phyloP scores from a whole-genome alignment of 106 monocot genomes.

The Gastrodia elata region DNA sequence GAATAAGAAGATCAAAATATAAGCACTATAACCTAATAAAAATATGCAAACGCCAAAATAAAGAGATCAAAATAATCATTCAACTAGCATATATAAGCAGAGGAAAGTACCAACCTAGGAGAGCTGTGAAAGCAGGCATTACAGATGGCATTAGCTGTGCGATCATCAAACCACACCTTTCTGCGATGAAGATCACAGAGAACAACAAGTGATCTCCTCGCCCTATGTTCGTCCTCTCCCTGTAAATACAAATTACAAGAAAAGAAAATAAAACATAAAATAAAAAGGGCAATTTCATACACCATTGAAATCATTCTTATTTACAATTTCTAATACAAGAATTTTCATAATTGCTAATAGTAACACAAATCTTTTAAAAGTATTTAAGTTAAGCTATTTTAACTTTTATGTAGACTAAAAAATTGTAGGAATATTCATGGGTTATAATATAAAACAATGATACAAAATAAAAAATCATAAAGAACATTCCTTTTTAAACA shows the following conservation, averaged over 20 bases:
- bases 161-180: slow-evolving; percentile 94
- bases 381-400: no score
- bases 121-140: slow-evolving; percentile 79
- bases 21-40: neutral
- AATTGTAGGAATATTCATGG: neutral
- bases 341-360: no score
- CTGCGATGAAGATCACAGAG: slow-evolving; percentile 92
- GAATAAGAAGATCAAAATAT: neutral
- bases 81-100: neutral
- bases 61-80: neutral
- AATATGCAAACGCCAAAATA: neutral
- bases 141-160: slow-evolving; percentile 89
- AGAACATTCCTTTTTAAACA: neutral
- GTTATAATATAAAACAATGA: neutral
- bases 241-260: slow-evolving; percentile 4
- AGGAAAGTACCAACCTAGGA: slow-evolving; percentile 33
- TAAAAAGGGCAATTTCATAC: no score
- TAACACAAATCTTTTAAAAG: no score
- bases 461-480: neutral
- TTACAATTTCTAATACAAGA: no score
- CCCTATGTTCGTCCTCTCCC: slow-evolving; percentile 72
- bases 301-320: no score
- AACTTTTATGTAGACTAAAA: no score
- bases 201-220: slow-evolving; percentile 61
- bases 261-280: no score